Conservation (phyloP, 495 filamentous ascomycete species). For the Penicillium egyptiacum region DNA sequence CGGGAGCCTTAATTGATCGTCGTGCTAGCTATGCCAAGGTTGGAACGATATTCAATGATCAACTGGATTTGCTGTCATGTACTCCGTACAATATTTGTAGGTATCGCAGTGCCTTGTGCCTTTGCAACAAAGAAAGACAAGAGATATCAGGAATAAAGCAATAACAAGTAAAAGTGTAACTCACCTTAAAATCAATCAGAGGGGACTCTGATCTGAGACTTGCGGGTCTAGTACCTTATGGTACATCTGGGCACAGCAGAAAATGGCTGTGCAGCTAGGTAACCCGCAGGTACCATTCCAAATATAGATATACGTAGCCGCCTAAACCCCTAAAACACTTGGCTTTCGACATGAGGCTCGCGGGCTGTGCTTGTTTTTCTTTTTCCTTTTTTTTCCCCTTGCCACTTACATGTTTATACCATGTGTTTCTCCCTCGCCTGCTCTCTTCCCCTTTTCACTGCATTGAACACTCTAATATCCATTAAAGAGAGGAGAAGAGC, state of each 20-base stretch:
- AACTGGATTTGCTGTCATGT: background rate
- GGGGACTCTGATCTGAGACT: no score
- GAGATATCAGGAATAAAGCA: background rate
- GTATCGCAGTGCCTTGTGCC: background rate
- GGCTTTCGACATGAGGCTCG: constrained; percentile 16
- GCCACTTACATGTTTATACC: constrained; percentile 5
- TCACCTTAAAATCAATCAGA: background rate
- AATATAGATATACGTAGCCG: background rate
- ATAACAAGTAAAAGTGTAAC: background rate
- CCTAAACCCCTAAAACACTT: constrained; percentile 22
- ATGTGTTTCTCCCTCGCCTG: constrained; percentile 4
- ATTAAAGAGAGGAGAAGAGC: background rate
- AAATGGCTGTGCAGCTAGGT: background rate
- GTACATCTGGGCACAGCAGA: background rate
- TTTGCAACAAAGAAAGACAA: background rate
- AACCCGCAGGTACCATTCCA: background rate
- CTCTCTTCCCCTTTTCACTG: constrained; percentile 2
- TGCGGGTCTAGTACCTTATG: constrained; percentile 5
- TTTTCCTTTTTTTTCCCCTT: constrained; percentile 7
- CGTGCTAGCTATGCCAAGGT: background rate
- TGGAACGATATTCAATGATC: background rate
- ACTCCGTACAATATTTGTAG: background rate
- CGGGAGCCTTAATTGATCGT: background rate
- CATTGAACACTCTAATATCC: background rate
- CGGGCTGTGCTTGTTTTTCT: constrained; percentile 8